A percentile compares a stretch with the other conserved stretches of the same genome.
These are phyloP conservation scores for Microcyclosporella mali DNA, from an alignment of 2,329 filamentous ascomycete species.

Conservation along the genomic window DNA sequence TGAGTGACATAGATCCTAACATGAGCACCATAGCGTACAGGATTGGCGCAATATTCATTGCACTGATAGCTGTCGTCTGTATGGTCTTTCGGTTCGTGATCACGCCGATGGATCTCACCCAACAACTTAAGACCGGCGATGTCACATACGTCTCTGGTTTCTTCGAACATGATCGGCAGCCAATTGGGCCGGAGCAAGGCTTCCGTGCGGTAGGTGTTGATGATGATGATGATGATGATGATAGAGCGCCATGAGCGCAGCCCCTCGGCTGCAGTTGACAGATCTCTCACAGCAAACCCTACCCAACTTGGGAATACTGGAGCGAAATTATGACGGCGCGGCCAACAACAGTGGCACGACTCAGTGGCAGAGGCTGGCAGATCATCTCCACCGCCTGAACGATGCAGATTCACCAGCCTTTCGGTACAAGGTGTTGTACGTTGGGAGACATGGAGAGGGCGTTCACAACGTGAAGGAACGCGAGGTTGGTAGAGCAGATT, in stretches of 20 bases:
- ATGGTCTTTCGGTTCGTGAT: no score
- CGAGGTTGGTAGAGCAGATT: constrained; percentile 60
- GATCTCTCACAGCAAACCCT: not conserved
- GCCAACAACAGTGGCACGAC: not conserved
- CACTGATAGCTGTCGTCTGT: no score
- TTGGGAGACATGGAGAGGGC: constrained; percentile 59
- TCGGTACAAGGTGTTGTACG: constrained; percentile 1
- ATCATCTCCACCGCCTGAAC: not conserved
- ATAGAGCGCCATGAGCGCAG: no score
- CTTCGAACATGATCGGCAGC: constrained; percentile 1
- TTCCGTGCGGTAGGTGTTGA: constrained; percentile 1
- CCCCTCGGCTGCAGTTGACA: no score
- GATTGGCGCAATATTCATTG: no score
- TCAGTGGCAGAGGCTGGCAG: constrained; percentile 1
- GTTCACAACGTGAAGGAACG: constrained; percentile 56
- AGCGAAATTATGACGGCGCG: not conserved
- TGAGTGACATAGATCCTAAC: no score
- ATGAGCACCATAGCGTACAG: no score
- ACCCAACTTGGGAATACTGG: not conserved
- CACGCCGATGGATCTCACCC: no score
- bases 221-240: not conserved
- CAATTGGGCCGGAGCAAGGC: not conserved
- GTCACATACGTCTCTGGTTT: not conserved
- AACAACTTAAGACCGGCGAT: no score
- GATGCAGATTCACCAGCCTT: not conserved